Evolutionary conservation across 768 basidiomycete genomes (phyloP).

Genomic region (Boletus coccyginus): DNA sequence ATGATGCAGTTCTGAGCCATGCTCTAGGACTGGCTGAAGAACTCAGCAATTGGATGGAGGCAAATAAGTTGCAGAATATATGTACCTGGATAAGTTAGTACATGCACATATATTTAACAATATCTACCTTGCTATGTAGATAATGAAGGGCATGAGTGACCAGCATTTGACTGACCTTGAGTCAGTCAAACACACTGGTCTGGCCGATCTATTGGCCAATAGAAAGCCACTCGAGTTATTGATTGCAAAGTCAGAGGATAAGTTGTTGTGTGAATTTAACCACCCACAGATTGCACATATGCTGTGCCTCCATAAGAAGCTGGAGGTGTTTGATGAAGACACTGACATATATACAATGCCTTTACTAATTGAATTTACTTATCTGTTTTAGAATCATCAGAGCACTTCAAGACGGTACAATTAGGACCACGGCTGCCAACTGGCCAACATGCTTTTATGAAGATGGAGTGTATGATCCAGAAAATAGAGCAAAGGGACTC

Average conservation of each 20-base stretch:
- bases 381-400: background rate
- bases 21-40: background rate
- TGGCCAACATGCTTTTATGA: slow-evolving; percentile 1
- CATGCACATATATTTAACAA: too few relatives aligned
- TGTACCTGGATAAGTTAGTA: background rate
- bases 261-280: background rate
- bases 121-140: too few relatives aligned
- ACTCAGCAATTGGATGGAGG: background rate
- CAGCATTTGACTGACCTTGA: background rate
- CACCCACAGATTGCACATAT: background rate
- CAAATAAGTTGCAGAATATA: background rate
- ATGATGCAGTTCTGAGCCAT: background rate
- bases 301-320: background rate
- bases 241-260: background rate
- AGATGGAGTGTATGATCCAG: background rate
- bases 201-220: too few relatives aligned
- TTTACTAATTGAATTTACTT: too few relatives aligned
- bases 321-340: background rate
- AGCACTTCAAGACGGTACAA: background rate
- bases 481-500: background rate
- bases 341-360: background rate
- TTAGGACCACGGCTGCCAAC: background rate
- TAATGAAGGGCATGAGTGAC: background rate
- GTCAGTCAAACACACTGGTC: background rate
- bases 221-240: too few relatives aligned